phyloP scores from a whole-genome alignment of 371 early-diverging fungal genomes.

The Mortierella sp. region DNA sequence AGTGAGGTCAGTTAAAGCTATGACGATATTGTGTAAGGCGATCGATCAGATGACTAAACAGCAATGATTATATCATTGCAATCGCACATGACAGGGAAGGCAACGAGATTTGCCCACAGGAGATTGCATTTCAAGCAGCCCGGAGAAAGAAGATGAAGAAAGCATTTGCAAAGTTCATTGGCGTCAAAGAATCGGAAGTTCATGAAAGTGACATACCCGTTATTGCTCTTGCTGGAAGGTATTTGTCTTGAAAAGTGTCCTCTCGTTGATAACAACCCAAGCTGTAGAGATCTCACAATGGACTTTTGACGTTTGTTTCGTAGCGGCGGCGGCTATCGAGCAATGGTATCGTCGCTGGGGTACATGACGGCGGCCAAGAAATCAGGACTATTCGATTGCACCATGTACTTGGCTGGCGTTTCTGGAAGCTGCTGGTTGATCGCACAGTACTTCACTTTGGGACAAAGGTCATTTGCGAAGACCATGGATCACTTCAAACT shows the following conservation, averaged over 20 bases:
- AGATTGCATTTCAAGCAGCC: slow-evolving; percentile 57
- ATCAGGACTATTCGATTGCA: slow-evolving; percentile 64
- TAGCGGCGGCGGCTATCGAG: slow-evolving; percentile 78
- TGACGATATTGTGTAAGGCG: no score
- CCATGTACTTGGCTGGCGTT: slow-evolving; percentile 68
- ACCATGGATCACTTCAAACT: slow-evolving; percentile 49
- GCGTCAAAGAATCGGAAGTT: slow-evolving; percentile 64
- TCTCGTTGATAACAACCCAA: no score
- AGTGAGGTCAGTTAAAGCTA: slow-evolving; percentile 39
- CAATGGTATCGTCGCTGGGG: slow-evolving; percentile 72
- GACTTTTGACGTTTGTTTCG: no score
- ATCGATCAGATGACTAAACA: background rate
- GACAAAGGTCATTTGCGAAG: slow-evolving; percentile 38
- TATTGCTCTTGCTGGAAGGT: slow-evolving; percentile 73
- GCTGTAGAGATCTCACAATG: no score
- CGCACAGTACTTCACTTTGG: slow-evolving; percentile 52
- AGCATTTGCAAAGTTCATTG: slow-evolving; percentile 76
- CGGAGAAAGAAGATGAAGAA: slow-evolving; percentile 62
- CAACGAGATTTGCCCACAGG: slow-evolving; percentile 59
- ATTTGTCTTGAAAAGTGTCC: slow-evolving; percentile 4
- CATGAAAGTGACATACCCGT: slow-evolving; percentile 74
- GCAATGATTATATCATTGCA: background rate
- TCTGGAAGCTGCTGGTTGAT: slow-evolving; percentile 69
- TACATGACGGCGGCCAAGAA: slow-evolving; percentile 67
- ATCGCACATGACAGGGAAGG: slow-evolving; percentile 36